A percentile compares a stretch with the other conserved stretches of the same genome.
These are phyloP conservation scores for Russula griseocarnosa DNA, from an alignment of 768 basidiomycete species.

Conservation along the genomic window DNA sequence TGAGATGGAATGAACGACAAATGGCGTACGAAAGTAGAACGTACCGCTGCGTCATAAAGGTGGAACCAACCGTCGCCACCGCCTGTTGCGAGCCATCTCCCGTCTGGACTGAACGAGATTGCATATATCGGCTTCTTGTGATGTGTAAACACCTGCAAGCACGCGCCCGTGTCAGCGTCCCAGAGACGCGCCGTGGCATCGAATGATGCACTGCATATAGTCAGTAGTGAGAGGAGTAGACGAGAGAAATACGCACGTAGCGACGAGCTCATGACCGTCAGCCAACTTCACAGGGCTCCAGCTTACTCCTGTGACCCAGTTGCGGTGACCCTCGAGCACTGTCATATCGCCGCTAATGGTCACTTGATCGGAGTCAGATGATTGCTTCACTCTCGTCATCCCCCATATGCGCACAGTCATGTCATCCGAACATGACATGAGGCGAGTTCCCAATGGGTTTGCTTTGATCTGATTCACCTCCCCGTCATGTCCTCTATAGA, in stretches of 20 bases:
- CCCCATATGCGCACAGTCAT: constrained; percentile 74
- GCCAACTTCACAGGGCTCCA: constrained; percentile 61
- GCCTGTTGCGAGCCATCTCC: constrained; percentile 68
- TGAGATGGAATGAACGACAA: background rate
- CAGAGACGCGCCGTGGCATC: constrained; percentile 78
- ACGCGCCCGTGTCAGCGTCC: constrained; percentile 75
- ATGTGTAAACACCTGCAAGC: constrained; percentile 65
- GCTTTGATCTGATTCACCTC: constrained; percentile 78
- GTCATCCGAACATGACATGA: constrained; percentile 84
- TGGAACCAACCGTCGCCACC: constrained; percentile 74
- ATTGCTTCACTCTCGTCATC: constrained; percentile 44
- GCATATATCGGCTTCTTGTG: constrained; percentile 72
- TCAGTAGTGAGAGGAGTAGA: constrained; percentile 6
- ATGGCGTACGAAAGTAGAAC: constrained; percentile 24
- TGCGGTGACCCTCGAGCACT: constrained; percentile 59
- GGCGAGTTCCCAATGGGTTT: constrained; percentile 57
- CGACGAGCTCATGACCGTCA: constrained; percentile 57
- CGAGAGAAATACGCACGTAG: constrained; percentile 50
- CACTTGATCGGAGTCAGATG: constrained; percentile 27
- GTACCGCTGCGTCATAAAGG: constrained; percentile 65
- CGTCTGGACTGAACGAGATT: constrained; percentile 70
- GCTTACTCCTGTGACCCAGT: constrained; percentile 58
- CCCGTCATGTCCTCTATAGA: constrained; percentile 59
- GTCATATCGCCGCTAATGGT: constrained; percentile 35
- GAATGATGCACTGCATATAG: constrained; percentile 61